Evolutionary conservation across 495 filamentous ascomycete species (phyloP), one percentile per base, ranked within the genome.

Genomic region (Podospora pseudoanserina): DNA sequence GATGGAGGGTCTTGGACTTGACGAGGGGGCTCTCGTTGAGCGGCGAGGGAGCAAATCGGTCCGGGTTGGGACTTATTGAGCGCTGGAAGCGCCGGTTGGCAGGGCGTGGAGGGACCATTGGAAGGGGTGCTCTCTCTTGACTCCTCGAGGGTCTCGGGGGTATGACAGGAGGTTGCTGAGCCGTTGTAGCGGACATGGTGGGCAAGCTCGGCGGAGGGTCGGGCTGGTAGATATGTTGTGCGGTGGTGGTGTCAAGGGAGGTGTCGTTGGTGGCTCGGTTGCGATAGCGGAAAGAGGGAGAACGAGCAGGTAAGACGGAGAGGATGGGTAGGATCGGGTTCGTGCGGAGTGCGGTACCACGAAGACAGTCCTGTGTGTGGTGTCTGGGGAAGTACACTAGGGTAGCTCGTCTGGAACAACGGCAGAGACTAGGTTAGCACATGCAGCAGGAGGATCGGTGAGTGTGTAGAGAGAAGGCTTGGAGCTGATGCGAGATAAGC

Each of bases 41-140:
- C 2, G 94, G 94, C 53, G 94, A 97, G 23, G 89, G 91, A 16
- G 93, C 90, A 77, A 90, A 96, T 75, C 86, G 87, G 70, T 91
- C 88, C 63, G 88, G 86, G 66, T 88, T 84, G 39, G 93, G 93
- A 68, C 92, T 96, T 64, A 88, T 75, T 20, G 92, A 92, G 76
- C 91, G 91, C 68, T 96, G 91, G 64, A 87, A 69, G 68, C 84
- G 88, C 68, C 85, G 85, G 68, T 86, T 84, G 28, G 72, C 63
- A 3, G 93, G 92, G 63, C 93, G 89, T 44, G 92, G 90, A 61
- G 93, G 93, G 55, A 91, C 76, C 71, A 82, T 81, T 55, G 88
- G 88, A 39, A 82, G 64, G 5, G 78, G 63, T 49, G 70, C 67
- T 60, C 82, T 81, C 59, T 83, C 81, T 66, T 81, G 77, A 68